Percentiles rank a stretch among this genome's conserved stretches.
These are phyloP conservation scores for Macrocybe gigantea DNA, from an alignment of 768 basidiomycete species.

Conservation along the genomic window DNA sequence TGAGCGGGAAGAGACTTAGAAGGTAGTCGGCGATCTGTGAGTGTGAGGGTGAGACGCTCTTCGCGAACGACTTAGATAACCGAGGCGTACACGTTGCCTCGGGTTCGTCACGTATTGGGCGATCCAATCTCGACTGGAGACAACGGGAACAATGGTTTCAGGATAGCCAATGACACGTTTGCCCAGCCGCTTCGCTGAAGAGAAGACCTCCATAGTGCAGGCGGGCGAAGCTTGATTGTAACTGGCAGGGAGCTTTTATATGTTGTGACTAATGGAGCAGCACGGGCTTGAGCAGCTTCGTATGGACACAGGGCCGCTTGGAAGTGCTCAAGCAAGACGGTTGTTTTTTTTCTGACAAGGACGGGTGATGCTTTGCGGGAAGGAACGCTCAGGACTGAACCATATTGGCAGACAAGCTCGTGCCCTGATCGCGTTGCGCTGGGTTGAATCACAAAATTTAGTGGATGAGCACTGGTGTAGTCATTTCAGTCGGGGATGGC, in stretches of 20 bases:
- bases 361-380: no score
- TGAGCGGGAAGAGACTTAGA: conserved; percentile 72
- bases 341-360: no score
- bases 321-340: no score
- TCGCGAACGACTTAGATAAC: neutral
- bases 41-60: neutral
- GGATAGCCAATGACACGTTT: conserved; percentile 59
- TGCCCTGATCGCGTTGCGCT: no score
- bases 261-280: neutral
- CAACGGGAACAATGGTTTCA: conserved; percentile 51
- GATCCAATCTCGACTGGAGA: conserved; percentile 56
- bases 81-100: conserved; percentile 38
- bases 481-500: conserved; percentile 19
- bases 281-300: no score
- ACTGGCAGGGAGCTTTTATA: neutral
- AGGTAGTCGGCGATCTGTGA: conserved; percentile 60
- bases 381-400: no score
- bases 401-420: no score
- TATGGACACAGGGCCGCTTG: no score
- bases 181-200: conserved; percentile 37
- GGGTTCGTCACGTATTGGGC: conserved; percentile 36
- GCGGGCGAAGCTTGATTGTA: no score
- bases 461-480: conserved; percentile 20
- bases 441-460: neutral
- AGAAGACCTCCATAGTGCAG: no score